Conservation (phyloP, 352 stramenopile genomes). For the Chrysophaeum taylorii region DNA sequence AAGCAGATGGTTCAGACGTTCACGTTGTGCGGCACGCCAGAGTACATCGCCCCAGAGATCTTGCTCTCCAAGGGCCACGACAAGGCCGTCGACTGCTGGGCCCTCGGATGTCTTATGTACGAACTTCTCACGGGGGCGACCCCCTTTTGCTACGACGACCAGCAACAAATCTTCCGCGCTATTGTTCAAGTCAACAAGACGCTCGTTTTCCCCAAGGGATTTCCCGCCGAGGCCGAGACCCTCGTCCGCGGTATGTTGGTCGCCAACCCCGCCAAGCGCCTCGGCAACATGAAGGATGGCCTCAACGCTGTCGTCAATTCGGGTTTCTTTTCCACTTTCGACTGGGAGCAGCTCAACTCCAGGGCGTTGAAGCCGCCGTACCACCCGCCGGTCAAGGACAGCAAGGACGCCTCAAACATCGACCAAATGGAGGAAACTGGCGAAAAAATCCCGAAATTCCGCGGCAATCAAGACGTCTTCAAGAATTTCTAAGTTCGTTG, state of each 20-base stretch:
- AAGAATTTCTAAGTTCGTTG: too few relatives aligned
- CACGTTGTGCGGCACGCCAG: constrained; percentile 76
- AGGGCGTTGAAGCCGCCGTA: neutral
- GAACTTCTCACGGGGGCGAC: constrained; percentile 67
- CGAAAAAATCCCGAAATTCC: too few relatives aligned
- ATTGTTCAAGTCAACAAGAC: constrained; percentile 13
- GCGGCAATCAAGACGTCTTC: too few relatives aligned
- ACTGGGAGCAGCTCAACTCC: constrained; percentile 5
- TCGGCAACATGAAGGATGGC: constrained; percentile 16
- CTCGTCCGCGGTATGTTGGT: constrained; percentile 14
- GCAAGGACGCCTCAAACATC: neutral
- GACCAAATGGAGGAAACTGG: neutral
- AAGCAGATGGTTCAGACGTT: constrained; percentile 54
- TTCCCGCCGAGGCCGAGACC: constrained; percentile 17
- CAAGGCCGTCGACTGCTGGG: constrained; percentile 77
- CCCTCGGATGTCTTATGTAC: constrained; percentile 74
- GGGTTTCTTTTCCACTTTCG: constrained; percentile 14
- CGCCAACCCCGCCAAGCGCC: constrained; percentile 8
- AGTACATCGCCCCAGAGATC: constrained; percentile 79
- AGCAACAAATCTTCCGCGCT: constrained; percentile 20
- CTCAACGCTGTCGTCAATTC: constrained; percentile 12
- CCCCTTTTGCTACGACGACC: constrained; percentile 44
- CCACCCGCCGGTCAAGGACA: neutral
- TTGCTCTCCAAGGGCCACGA: constrained; percentile 73
- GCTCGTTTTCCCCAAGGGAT: constrained; percentile 10